phyloP scores from a whole-genome alignment of 2,329 filamentous ascomycete species.

The Stenocarpella maydis region DNA sequence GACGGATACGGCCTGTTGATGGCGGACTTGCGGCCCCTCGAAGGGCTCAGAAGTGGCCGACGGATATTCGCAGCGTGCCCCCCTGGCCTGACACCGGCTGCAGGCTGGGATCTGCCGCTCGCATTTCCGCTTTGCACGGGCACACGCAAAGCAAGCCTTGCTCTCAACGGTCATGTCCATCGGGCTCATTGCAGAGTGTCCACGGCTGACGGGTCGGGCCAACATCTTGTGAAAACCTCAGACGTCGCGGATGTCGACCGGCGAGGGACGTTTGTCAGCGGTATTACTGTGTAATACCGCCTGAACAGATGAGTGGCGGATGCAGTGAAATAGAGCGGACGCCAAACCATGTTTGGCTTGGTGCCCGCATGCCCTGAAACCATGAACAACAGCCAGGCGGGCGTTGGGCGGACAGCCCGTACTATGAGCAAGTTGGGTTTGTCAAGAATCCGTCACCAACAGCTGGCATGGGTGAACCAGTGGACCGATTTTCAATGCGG shows the following conservation, averaged over 20 bases:
- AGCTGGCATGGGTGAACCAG: background rate
- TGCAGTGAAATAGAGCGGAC: background rate
- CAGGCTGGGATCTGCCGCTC: slow-evolving; percentile 38
- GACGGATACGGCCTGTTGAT: slow-evolving; percentile 1
- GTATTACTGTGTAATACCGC: background rate
- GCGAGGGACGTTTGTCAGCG: background rate
- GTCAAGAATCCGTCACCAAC: background rate
- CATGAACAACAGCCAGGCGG: background rate
- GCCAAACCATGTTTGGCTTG: slow-evolving; percentile 5
- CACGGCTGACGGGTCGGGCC: background rate
- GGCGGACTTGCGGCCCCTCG: background rate
- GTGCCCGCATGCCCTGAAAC: slow-evolving; percentile 12
- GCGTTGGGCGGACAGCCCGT: background rate
- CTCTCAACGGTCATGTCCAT: slow-evolving; percentile 32
- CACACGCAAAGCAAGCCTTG: slow-evolving; percentile 39
- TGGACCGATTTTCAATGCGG: background rate
- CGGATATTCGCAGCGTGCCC: slow-evolving; percentile 39
- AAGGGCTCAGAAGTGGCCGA: background rate
- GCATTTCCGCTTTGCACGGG: slow-evolving; percentile 40
- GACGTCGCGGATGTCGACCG: background rate
- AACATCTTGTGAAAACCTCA: background rate
- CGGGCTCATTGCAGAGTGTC: background rate
- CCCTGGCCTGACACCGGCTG: slow-evolving; percentile 38
- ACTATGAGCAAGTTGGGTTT: background rate
- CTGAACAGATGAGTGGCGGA: background rate